These are phyloP conservation scores for Penicillium sp. DNA, from an alignment of 2,329 filamentous ascomycete species.

Conservation along the genomic window DNA sequence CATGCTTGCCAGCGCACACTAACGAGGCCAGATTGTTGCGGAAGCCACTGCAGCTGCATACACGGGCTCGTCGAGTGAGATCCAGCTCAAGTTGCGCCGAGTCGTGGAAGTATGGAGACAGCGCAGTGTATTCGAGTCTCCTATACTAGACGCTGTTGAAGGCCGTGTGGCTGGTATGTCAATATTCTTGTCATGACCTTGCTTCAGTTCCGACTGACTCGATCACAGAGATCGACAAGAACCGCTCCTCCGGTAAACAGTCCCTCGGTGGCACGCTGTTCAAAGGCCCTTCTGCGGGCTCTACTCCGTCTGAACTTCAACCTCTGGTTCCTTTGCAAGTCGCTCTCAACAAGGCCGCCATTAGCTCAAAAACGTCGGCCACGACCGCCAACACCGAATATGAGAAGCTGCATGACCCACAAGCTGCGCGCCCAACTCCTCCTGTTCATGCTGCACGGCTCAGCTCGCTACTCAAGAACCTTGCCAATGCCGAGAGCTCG, in stretches of 20 bases:
- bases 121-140: constrained; percentile 71
- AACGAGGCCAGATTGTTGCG: constrained; percentile 59
- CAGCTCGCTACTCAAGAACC: constrained; percentile 78
- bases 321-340: constrained; percentile 69
- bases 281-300: constrained; percentile 47
- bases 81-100: constrained; percentile 78
- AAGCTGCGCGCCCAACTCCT: constrained; percentile 63
- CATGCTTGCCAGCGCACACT: constrained; percentile 10
- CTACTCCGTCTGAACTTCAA: constrained; percentile 69
- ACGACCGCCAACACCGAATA: constrained; percentile 74
- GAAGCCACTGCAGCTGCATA: constrained; percentile 90
- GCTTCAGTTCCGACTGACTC: constrained; percentile 1
- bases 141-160: constrained; percentile 77
- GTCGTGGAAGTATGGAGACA: constrained; percentile 95
- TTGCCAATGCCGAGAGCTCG: constrained; percentile 82
- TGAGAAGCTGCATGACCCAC: constrained; percentile 70
- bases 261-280: constrained; percentile 65
- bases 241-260: constrained; percentile 50
- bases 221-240: constrained; percentile 51
- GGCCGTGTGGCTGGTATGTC: constrained; percentile 65
- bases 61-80: constrained; percentile 76
- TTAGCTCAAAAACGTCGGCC: constrained; percentile 61
- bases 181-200: not conserved
- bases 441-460: constrained; percentile 89
- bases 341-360: constrained; percentile 64